Percentiles rank a stretch among this genome's conserved stretches.
These are phyloP conservation scores for Aureobasidium sp. DNA, from an alignment of 2,329 filamentous ascomycete species.

Conservation along the genomic window DNA sequence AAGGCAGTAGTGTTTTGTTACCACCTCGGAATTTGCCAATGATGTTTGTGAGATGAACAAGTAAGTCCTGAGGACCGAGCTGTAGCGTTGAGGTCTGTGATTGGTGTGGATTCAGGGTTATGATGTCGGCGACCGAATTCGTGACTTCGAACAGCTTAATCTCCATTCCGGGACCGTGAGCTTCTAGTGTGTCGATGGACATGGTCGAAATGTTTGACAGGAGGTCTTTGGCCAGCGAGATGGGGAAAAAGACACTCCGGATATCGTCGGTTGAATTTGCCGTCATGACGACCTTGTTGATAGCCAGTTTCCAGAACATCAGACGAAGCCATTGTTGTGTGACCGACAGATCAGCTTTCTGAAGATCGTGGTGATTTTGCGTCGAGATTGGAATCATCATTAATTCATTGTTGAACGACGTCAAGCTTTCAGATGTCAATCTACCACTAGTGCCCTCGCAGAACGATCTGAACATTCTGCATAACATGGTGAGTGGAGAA, in stretches of 20 bases:
- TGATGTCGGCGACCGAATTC: slow-evolving; percentile 3
- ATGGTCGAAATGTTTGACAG: neutral
- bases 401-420: slow-evolving; percentile 5
- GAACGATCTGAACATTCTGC: slow-evolving; percentile 13
- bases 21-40: slow-evolving; percentile 1
- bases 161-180: neutral
- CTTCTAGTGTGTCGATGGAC: neutral
- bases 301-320: slow-evolving; percentile 16
- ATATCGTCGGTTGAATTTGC: neutral
- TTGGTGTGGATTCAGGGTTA: neutral
- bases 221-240: neutral
- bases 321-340: slow-evolving; percentile 17
- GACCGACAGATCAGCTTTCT: slow-evolving; percentile 15
- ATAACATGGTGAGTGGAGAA: slow-evolving; percentile 13
- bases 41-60: neutral
- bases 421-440: neutral
- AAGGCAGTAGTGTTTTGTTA: neutral
- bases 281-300: slow-evolving; percentile 13
- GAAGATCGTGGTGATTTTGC: slow-evolving; percentile 11
- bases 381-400: neutral
- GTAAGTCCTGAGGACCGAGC: neutral
- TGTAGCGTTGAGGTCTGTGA: neutral
- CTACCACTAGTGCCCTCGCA: neutral
- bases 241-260: slow-evolving; percentile 1
- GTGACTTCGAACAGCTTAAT: slow-evolving; percentile 1